A percentile compares a stretch with the other conserved stretches of the same genome.
Conservation (phyloP, 1,139 yeast species). For the Zhuliangozyma blackwelliae region DNA sequence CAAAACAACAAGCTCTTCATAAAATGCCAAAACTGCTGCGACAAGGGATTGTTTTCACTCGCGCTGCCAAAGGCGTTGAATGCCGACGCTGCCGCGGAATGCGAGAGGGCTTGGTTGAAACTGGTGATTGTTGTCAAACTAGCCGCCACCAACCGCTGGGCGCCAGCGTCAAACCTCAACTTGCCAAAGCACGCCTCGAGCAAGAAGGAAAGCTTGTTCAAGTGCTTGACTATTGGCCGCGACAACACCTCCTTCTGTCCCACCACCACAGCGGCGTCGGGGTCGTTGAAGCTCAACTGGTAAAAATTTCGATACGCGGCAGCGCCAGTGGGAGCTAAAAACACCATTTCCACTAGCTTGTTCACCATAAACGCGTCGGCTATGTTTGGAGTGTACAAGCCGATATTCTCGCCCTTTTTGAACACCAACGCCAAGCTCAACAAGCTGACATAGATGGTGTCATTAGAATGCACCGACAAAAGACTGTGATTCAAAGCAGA, state of each 20-base stretch:
- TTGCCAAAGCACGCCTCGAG: constrained; percentile 31
- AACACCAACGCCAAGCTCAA: constrained; percentile 31
- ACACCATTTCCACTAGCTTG: constrained; percentile 21
- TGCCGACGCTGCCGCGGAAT: constrained; percentile 19
- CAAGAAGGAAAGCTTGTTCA: constrained; percentile 46
- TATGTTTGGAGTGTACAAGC: constrained; percentile 21
- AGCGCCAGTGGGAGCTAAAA: constrained; percentile 2
- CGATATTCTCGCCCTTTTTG: constrained; percentile 22
- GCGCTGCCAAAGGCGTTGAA: constrained; percentile 18
- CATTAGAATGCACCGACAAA: constrained; percentile 18
- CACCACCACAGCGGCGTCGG: constrained; percentile 3
- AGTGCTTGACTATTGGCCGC: constrained; percentile 46
- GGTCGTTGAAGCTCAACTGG: constrained; percentile 12
- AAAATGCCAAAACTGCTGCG: constrained; percentile 31
- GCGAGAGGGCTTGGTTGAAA: constrained; percentile 25
- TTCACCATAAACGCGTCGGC: constrained; percentile 20
- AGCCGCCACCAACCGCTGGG: constrained; percentile 19
- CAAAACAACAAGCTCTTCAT: constrained; percentile 48
- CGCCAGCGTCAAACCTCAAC: constrained; percentile 15
- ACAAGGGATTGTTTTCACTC: constrained; percentile 10
- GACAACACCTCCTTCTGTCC: constrained; percentile 15
- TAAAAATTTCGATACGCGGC: constrained; percentile 3
- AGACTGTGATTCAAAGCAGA: constrained; percentile 22
- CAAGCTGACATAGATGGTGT: constrained; percentile 27
- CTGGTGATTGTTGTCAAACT: constrained; percentile 17